These are phyloP conservation scores for Lentinula sp. DNA, from an alignment of 768 basidiomycete species.

Conservation along the genomic window DNA sequence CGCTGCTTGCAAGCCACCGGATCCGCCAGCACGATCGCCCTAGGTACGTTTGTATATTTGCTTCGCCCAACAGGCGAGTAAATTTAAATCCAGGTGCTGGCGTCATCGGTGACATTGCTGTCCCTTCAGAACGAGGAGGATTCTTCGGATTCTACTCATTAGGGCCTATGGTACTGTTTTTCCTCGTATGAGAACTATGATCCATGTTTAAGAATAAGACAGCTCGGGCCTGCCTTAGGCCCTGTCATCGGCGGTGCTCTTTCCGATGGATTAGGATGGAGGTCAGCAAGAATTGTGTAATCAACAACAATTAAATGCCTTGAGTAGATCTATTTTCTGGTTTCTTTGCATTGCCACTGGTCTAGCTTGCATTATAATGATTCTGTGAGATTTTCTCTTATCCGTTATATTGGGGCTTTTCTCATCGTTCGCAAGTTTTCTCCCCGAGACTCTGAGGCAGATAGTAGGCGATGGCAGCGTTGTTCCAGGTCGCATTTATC, in stretches of 20 bases:
- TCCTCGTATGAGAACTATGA: slow-evolving; percentile 3
- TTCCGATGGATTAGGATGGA: slow-evolving; percentile 57
- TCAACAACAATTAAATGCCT: slow-evolving; percentile 1
- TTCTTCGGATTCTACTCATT: slow-evolving; percentile 64
- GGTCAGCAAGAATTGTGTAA: slow-evolving; percentile 27
- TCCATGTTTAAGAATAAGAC: slow-evolving; percentile 13
- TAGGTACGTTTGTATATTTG: slow-evolving; percentile 35
- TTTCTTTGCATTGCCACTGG: slow-evolving; percentile 47
- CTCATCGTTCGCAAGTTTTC: slow-evolving; percentile 33
- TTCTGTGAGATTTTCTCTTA: slow-evolving; percentile 31
- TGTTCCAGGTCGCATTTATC: slow-evolving; percentile 41
- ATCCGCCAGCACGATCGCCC: slow-evolving; percentile 33
- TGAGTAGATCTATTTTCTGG: slow-evolving; percentile 54
- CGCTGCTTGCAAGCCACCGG: slow-evolving; percentile 5
- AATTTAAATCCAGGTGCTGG: slow-evolving; percentile 48
- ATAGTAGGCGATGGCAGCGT: slow-evolving; percentile 51
- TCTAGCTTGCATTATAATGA: slow-evolving; percentile 37
- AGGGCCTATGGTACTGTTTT: slow-evolving; percentile 49
- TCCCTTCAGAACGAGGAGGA: slow-evolving; percentile 65
- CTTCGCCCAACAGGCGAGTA: background rate
- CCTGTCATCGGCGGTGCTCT: slow-evolving; percentile 58
- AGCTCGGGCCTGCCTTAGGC: slow-evolving; percentile 57
- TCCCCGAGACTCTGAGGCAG: slow-evolving; percentile 50
- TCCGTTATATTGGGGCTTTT: slow-evolving; percentile 28
- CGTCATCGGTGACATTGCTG: slow-evolving; percentile 73